phyloP scores from a whole-genome alignment of 805 yeast species.

The Saturnispora diversa region DNA sequence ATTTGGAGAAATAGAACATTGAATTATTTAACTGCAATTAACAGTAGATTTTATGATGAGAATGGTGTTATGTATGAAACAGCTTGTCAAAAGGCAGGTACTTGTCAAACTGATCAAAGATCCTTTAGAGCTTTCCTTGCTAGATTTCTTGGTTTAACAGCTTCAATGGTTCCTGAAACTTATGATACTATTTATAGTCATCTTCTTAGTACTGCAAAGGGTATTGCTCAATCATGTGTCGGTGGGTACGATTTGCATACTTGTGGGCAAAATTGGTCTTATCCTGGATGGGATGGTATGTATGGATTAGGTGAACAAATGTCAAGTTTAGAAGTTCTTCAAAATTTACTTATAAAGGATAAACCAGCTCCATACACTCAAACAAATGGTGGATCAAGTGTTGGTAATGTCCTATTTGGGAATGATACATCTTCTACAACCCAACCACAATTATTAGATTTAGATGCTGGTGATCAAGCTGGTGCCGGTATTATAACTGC shows the following conservation, averaged over 20 bases:
- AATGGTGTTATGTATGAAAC: conserved; percentile 62
- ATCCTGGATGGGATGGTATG: conserved; percentile 50
- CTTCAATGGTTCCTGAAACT: conserved; percentile 58
- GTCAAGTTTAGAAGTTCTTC: conserved; percentile 60
- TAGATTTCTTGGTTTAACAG: conserved; percentile 66
- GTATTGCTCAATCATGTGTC: conserved; percentile 61
- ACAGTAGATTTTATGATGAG: conserved; percentile 43
- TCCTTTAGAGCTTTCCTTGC: conserved; percentile 84
- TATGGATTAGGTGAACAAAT: conserved; percentile 79
- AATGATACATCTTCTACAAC: conserved; percentile 28
- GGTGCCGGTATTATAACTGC: conserved; percentile 67
- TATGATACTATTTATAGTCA: conserved; percentile 31
- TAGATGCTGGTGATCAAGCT: conserved; percentile 44
- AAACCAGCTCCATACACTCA: conserved; percentile 47
- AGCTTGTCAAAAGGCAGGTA: conserved; percentile 60
- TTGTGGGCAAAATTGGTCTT: conserved; percentile 65
- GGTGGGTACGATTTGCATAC: conserved; percentile 74
- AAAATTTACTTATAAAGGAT: conserved; percentile 36
- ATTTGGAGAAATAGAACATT: conserved; percentile 60
- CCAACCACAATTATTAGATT: conserved; percentile 32
- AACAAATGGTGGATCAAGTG: conserved; percentile 24
- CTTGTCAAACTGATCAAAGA: conserved; percentile 82
- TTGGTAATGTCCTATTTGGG: conserved; percentile 66
- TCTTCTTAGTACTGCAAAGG: conserved; percentile 46
- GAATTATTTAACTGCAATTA: conserved; percentile 46